Percentiles rank a stretch among this genome's conserved stretches.
Conservation (phyloP, 352 stramenopile species). For the Phytophthora citrophthora region DNA sequence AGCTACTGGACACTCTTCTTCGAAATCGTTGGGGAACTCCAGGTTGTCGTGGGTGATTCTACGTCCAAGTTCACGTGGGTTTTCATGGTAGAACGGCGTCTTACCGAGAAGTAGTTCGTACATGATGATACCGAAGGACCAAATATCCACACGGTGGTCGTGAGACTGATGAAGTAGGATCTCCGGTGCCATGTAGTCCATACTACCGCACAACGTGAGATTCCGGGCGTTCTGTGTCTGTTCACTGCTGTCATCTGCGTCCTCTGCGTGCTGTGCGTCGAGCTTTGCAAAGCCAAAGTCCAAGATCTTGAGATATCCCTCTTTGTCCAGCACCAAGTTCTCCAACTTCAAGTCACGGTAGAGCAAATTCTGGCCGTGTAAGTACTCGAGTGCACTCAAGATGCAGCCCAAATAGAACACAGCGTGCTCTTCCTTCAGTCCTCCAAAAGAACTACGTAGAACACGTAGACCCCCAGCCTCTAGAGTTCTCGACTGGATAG, state of each 20-base stretch:
- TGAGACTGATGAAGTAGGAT: slow-evolving; percentile 67
- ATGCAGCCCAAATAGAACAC: slow-evolving; percentile 94
- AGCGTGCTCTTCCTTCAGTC: slow-evolving; percentile 60
- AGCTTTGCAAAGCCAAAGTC: slow-evolving; percentile 85
- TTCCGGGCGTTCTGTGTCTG: slow-evolving; percentile 49
- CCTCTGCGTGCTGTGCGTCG: slow-evolving; percentile 37
- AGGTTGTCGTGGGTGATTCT: slow-evolving; percentile 75
- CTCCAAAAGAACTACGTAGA: slow-evolving; percentile 50
- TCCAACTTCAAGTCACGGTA: slow-evolving; percentile 93
- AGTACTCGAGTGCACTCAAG: slow-evolving; percentile 73
- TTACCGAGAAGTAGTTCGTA: slow-evolving; percentile 87
- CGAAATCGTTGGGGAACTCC: slow-evolving; percentile 72
- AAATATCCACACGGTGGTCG: slow-evolving; percentile 78
- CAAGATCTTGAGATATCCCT: slow-evolving; percentile 89
- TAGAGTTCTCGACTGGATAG: slow-evolving; percentile 16
- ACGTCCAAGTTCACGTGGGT: slow-evolving; percentile 77
- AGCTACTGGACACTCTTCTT: slow-evolving; percentile 49
- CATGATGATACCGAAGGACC: slow-evolving; percentile 87
- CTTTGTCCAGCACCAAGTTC: slow-evolving; percentile 86
- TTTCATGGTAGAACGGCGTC: slow-evolving; percentile 90
- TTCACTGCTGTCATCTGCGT: slow-evolving; percentile 29
- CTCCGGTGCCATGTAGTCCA: slow-evolving; percentile 87
- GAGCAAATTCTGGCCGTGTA: slow-evolving; percentile 72
- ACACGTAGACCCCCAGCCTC: slow-evolving; percentile 13
- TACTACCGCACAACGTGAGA: slow-evolving; percentile 77